These are phyloP conservation scores for Dryas octopetala DNA, from an alignment of 306 rosid genomes.

Conservation along the genomic window DNA sequence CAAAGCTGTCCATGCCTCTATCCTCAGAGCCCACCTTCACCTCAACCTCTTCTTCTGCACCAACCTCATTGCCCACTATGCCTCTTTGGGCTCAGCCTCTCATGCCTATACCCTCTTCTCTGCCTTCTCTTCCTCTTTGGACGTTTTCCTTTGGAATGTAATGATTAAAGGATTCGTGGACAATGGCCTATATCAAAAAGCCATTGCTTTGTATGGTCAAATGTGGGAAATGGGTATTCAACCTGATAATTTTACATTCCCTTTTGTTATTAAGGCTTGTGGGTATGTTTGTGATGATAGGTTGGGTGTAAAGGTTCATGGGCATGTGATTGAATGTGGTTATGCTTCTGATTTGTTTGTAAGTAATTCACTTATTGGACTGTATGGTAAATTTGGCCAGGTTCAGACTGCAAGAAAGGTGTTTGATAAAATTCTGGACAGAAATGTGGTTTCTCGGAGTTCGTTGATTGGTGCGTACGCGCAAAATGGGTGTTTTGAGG, in stretches of 20 bases:
- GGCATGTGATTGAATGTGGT: slow-evolving; percentile 19
- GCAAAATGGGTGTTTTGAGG: slow-evolving; percentile 22
- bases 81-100: slow-evolving; percentile 35
- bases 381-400: slow-evolving; percentile 43
- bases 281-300: slow-evolving; percentile 15
- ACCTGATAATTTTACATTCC: slow-evolving; percentile 44
- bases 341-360: slow-evolving; percentile 33
- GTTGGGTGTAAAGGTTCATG: slow-evolving; percentile 31
- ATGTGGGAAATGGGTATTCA: slow-evolving; percentile 27
- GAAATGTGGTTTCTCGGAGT: slow-evolving; percentile 46
- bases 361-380: slow-evolving; percentile 32
- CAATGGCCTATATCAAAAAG: slow-evolving; percentile 24
- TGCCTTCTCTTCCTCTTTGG: slow-evolving; percentile 8
- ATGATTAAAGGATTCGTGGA: slow-evolving; percentile 45
- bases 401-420: slow-evolving; percentile 26
- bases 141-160: slow-evolving; percentile 44
- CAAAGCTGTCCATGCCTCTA: slow-evolving; percentile 36
- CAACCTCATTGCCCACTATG: slow-evolving; percentile 40
- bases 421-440: slow-evolving; percentile 35
- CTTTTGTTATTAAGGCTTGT: slow-evolving; percentile 44
- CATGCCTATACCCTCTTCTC: slow-evolving; percentile 41
- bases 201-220: slow-evolving; percentile 28
- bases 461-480: slow-evolving; percentile 40
- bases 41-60: slow-evolving; percentile 42
- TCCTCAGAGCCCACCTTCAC: slow-evolving; percentile 36